Conservation (phyloP, 2,329 filamentous ascomycete genomes). For the Aspergillus piperis region DNA sequence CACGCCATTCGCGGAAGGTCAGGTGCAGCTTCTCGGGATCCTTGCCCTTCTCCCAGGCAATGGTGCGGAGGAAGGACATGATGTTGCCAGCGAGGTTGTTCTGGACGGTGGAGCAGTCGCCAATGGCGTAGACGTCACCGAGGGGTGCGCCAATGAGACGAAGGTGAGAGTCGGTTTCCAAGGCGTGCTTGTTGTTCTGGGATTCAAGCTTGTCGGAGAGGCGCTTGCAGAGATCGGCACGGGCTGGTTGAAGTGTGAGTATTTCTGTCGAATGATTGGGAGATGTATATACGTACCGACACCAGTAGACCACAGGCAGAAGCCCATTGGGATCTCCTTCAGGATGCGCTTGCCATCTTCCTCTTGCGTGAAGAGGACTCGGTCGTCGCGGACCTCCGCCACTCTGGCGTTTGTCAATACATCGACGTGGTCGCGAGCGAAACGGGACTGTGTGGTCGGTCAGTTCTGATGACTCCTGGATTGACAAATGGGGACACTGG, state of each 20-base stretch:
- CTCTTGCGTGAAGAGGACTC: conserved; percentile 86
- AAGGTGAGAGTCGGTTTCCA: conserved; percentile 93
- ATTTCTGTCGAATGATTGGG: too few species aligned
- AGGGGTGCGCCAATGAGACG: conserved; percentile 84
- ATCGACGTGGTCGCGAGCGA: conserved; percentile 86
- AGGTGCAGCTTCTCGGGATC: conserved; percentile 87
- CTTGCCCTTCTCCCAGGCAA: conserved; percentile 88
- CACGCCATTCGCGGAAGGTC: conserved; percentile 83
- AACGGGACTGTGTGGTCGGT: conserved; percentile 59
- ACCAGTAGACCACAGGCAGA: conserved; percentile 97
- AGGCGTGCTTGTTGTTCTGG: conserved; percentile 85
- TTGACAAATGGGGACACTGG: background rate
- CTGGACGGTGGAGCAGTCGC: conserved; percentile 94
- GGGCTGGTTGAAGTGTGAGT: conserved; percentile 50
- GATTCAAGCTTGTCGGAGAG: conserved; percentile 73
- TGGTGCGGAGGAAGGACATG: conserved; percentile 80
- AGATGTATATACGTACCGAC: conserved; percentile 67
- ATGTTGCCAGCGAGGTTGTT: conserved; percentile 95
- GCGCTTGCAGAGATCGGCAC: conserved; percentile 75
- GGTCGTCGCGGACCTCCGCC: conserved; percentile 80
- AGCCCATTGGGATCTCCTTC: conserved; percentile 93
- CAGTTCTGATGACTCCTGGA: background rate
- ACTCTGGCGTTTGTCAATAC: conserved; percentile 92
- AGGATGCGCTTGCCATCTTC: conserved; percentile 72
- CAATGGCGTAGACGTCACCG: conserved; percentile 94